Percentiles rank a stretch among this genome's conserved stretches.
These are phyloP conservation scores for Linum trigynum DNA, from an alignment of 345 rosid species.

Conservation along the genomic window DNA sequence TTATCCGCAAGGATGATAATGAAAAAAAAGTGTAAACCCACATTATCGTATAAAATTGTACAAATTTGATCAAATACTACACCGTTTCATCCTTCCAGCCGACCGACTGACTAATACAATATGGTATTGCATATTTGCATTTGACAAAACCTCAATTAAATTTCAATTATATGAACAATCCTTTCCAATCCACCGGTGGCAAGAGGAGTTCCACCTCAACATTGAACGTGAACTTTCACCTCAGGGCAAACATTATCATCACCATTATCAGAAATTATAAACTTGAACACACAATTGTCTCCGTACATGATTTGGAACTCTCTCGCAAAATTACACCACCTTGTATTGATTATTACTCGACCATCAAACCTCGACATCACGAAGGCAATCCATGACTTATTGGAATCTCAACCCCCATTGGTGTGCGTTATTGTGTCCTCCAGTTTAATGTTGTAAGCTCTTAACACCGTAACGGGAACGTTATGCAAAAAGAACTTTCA, in stretches of 20 bases:
- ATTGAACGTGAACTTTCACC: conserved; percentile 11
- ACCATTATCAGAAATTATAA: not conserved
- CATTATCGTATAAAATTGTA: too few relatives aligned
- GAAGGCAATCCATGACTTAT: not conserved
- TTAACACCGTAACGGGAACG: not conserved
- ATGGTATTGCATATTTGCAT: too few relatives aligned
- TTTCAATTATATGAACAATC: too few relatives aligned
- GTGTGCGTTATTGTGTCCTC: not conserved
- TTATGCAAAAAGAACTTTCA: not conserved
- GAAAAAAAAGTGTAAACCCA: too few relatives aligned
- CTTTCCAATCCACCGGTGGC: not conserved
- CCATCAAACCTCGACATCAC: not conserved
- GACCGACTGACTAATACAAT: too few relatives aligned
- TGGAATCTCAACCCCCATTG: not conserved
- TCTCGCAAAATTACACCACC: conserved; percentile 5
- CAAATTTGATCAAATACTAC: too few relatives aligned
- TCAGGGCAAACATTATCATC: conserved; percentile 3
- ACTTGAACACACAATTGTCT: conserved; percentile 13
- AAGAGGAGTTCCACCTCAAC: conserved; percentile 4
- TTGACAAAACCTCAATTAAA: too few relatives aligned
- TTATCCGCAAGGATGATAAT: too few relatives aligned
- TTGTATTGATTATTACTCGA: not conserved
- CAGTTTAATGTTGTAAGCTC: not conserved
- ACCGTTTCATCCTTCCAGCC: too few relatives aligned
- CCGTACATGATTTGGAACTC: not conserved